Percentiles rank a stretch among this genome's conserved stretches.
Evolutionary conservation across 2,329 filamentous ascomycete genomes (phyloP).

Genomic region (Neoscytalidium dimidiatum): DNA sequence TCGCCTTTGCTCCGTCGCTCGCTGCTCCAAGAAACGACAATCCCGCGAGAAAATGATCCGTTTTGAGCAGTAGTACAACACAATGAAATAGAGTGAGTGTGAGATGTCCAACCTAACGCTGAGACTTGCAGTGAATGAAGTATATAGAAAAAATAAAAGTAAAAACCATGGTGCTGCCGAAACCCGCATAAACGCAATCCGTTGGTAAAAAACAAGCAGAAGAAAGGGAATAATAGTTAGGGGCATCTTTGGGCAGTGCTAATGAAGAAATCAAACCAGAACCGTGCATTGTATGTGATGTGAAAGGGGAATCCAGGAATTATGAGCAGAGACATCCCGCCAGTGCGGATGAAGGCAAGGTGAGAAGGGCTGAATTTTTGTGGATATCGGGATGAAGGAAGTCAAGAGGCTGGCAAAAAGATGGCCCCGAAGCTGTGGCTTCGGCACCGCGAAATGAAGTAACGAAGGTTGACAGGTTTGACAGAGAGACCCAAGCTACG

Average conservation of each 20-base stretch:
- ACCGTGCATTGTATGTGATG: constrained; percentile 10
- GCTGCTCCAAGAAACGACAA: constrained; percentile 17
- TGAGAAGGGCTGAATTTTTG: constrained; percentile 12
- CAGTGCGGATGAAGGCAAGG: background rate
- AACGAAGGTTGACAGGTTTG: background rate
- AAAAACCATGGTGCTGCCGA: constrained; percentile 10
- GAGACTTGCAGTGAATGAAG: constrained; percentile 2
- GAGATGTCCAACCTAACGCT: background rate
- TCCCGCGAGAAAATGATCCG: constrained; percentile 15
- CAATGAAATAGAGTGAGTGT: constrained; percentile 17
- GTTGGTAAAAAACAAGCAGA: background rate
- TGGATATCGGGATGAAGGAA: constrained; percentile 10
- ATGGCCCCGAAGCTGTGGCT: background rate
- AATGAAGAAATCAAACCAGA: background rate
- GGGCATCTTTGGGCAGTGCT: constrained; percentile 14
- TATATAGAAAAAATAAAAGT: background rate
- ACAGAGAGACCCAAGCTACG: constrained; percentile 12
- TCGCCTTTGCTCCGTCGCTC: constrained; percentile 20
- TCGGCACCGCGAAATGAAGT: background rate
- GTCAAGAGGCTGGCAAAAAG: background rate
- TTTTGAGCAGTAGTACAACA: constrained; percentile 16
- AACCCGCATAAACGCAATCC: background rate
- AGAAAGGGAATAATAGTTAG: background rate
- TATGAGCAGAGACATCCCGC: constrained; percentile 3
- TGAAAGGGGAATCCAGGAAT: background rate